These are phyloP conservation scores for Clarkia xantiana DNA, from an alignment of 345 rosid species.

Conservation along the genomic window DNA sequence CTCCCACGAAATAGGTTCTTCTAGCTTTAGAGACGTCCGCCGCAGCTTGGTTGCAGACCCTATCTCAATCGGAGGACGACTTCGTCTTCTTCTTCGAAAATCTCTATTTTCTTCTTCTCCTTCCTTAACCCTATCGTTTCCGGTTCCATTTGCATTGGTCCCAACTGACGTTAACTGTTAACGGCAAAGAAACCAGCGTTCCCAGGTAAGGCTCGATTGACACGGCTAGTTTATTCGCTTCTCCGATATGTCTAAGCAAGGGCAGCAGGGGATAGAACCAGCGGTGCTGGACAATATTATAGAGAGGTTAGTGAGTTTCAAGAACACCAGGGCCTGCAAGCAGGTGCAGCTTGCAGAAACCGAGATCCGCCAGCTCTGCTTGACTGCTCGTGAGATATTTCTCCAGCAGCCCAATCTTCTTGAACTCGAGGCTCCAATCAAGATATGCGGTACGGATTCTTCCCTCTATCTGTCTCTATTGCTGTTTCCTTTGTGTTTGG, in stretches of 20 bases:
- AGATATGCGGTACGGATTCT: slow-evolving; percentile 63
- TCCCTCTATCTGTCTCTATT: background rate
- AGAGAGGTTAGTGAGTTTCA: slow-evolving; percentile 43
- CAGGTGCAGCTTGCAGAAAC: slow-evolving; percentile 68
- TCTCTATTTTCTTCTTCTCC: background rate
- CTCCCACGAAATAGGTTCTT: background rate
- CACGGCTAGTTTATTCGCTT: background rate
- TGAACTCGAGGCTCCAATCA: slow-evolving; percentile 86
- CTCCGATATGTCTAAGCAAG: slow-evolving; percentile 27
- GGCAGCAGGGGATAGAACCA: slow-evolving; percentile 39
- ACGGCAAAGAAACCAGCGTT: background rate
- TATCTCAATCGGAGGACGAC: background rate
- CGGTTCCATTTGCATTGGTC: background rate
- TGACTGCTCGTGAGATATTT: slow-evolving; percentile 50
- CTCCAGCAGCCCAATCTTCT: slow-evolving; percentile 84
- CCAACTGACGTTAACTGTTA: no score
- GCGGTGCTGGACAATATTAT: slow-evolving; percentile 58
- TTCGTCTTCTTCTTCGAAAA: background rate
- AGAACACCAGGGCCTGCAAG: slow-evolving; percentile 48
- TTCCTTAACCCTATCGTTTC: background rate
- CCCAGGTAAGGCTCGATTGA: background rate
- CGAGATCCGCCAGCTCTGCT: slow-evolving; percentile 81
- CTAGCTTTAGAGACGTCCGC: slow-evolving; percentile 12
- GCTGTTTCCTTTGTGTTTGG: background rate
- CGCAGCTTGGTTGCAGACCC: slow-evolving; percentile 15